Conservation (phyloP, 306 rosid genomes). For the Rubus idaeus region DNA sequence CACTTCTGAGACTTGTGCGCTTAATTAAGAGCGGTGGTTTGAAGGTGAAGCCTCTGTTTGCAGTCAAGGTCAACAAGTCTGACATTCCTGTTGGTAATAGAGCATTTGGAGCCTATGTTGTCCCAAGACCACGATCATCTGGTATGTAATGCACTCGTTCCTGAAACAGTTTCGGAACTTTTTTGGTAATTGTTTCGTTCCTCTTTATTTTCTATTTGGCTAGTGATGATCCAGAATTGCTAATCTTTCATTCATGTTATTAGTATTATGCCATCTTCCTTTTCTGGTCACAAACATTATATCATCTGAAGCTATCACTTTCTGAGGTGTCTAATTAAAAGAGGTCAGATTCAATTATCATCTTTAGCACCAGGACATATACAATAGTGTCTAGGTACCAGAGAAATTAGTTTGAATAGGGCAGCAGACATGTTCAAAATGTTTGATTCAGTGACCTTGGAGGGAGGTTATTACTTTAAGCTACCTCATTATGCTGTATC, state of each 20-base stretch:
- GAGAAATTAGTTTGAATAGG: neutral
- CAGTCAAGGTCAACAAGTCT: slow-evolving; percentile 69
- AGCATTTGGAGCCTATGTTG: slow-evolving; percentile 83
- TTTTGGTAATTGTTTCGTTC: neutral
- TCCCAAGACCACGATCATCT: slow-evolving; percentile 62
- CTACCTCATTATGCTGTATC: neutral
- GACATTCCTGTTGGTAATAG: slow-evolving; percentile 70
- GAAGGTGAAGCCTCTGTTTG: slow-evolving; percentile 74
- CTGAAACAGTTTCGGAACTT: neutral
- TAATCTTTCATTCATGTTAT: neutral
- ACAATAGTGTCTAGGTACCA: neutral
- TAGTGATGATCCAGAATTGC: neutral
- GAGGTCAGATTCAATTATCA: neutral
- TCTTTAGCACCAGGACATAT: neutral
- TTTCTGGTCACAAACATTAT: neutral
- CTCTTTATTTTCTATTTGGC: neutral
- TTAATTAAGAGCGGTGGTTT: slow-evolving; percentile 76
- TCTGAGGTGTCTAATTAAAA: neutral
- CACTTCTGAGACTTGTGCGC: slow-evolving; percentile 71
- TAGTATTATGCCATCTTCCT: neutral
- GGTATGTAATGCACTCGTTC: slow-evolving; percentile 43
- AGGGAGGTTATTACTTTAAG: neutral
- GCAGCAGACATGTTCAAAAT: neutral
- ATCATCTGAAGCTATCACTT: neutral
- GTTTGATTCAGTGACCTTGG: neutral